These are phyloP conservation scores for Heliamphora pulchella DNA, from an alignment of 179 eudicot genomes.

Conservation along the genomic window DNA sequence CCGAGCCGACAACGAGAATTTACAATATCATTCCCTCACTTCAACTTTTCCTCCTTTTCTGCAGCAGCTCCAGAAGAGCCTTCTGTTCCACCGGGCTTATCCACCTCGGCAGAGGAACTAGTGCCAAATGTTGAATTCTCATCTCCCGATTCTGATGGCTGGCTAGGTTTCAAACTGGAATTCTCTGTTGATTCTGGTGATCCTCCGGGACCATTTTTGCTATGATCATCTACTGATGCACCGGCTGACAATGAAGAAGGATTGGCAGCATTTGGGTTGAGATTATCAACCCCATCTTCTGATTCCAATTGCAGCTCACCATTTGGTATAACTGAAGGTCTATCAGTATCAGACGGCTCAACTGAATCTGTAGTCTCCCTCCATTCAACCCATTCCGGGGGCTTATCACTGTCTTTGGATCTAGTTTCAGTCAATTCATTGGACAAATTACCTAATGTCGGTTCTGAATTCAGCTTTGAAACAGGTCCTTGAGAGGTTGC, in stretches of 20 bases:
- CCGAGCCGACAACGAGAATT: not conserved
- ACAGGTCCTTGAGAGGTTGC: constrained; percentile 34
- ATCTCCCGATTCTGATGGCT: constrained; percentile 14
- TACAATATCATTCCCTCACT: constrained; percentile 12
- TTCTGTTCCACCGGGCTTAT: constrained; percentile 19
- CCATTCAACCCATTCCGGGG: constrained; percentile 79
- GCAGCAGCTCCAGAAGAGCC: constrained; percentile 17
- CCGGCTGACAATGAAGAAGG: constrained; percentile 26
- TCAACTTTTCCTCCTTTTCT: constrained; percentile 14
- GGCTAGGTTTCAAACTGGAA: not conserved
- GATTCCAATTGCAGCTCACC: constrained; percentile 30
- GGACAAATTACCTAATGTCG: constrained; percentile 15
- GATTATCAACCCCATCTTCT: constrained; percentile 21
- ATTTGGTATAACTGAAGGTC: constrained; percentile 28
- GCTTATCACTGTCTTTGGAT: constrained; percentile 31
- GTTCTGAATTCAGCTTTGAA: constrained; percentile 20
- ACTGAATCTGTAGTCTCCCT: constrained; percentile 46
- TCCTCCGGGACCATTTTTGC: constrained; percentile 20
- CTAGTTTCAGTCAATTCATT: constrained; percentile 20
- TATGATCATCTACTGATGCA: constrained; percentile 12
- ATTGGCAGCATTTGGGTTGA: constrained; percentile 18
- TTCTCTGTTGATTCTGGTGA: constrained; percentile 17
- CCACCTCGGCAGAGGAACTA: not conserved
- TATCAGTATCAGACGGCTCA: constrained; percentile 28
- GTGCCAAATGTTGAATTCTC: not conserved